These are phyloP conservation scores for Thraustochytrium sp. DNA, from an alignment of 352 stramenopile species.

Conservation along the genomic window DNA sequence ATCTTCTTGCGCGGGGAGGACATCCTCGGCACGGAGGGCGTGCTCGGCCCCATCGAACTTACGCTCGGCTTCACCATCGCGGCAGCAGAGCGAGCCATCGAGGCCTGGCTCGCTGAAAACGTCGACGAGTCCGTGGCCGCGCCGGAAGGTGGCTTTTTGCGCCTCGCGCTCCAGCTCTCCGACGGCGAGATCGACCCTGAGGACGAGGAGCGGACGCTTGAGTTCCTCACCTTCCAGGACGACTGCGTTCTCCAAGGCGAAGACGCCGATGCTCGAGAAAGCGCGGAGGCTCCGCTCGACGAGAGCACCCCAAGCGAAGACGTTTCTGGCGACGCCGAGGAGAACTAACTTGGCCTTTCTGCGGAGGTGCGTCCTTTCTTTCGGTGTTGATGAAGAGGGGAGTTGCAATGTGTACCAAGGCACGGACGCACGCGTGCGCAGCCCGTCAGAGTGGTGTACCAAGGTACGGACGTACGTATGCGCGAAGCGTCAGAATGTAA, in stretches of 20 bases:
- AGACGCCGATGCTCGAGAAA: not conserved
- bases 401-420: too few species aligned
- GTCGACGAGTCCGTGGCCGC: not conserved
- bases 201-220: slow-evolving; percentile 5
- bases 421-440: too few species aligned
- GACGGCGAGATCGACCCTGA: not conserved
- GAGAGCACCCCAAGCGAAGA: too few species aligned
- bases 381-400: too few species aligned
- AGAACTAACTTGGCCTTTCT: too few species aligned
- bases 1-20: slow-evolving; percentile 3
- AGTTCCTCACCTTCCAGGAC: slow-evolving; percentile 2
- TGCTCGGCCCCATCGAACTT: slow-evolving; percentile 1
- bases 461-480: too few species aligned
- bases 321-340: too few species aligned
- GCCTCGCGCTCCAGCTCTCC: not conserved
- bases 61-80: not conserved
- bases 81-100: not conserved
- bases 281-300: too few species aligned
- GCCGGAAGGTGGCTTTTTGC: not conserved
- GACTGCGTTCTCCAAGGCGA: not conserved
- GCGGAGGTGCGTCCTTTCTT: too few species aligned
- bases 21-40: not conserved
- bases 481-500: too few species aligned
- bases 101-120: slow-evolving; percentile 10
- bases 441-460: too few species aligned